Conservation (phyloP, 345 rosid genomes). For the Boechera retrofracta region DNA sequence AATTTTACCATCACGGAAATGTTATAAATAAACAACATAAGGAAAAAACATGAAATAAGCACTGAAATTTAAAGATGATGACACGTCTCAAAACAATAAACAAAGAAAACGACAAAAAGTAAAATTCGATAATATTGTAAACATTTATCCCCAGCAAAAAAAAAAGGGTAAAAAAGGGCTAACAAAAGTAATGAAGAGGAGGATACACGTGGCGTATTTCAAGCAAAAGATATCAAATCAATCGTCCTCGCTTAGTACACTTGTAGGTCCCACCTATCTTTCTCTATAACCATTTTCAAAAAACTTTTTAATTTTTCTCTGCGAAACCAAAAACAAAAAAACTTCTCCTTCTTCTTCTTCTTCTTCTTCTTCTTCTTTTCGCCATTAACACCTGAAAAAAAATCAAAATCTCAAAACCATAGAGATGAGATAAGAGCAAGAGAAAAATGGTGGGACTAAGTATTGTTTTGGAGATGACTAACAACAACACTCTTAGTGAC, state of each 20-base stretch:
- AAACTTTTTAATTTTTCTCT: slow-evolving; percentile 16
- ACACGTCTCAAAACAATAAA: background rate
- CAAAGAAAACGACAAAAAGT: slow-evolving; percentile 4
- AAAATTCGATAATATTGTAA: slow-evolving; percentile 12
- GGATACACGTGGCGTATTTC: slow-evolving; percentile 63
- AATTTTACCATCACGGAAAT: too few species aligned
- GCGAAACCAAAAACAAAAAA: background rate
- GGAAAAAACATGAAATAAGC: background rate
- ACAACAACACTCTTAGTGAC: slow-evolving; percentile 18
- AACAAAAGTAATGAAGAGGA: slow-evolving; percentile 26
- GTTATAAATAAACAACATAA: too few species aligned
- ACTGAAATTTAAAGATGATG: background rate
- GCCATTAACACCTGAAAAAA: slow-evolving; percentile 34
- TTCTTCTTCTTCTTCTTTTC: slow-evolving; percentile 8
- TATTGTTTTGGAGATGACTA: slow-evolving; percentile 64
- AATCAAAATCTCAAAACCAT: background rate
- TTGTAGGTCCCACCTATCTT: slow-evolving; percentile 45
- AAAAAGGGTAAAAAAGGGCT: slow-evolving; percentile 9
- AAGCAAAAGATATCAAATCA: slow-evolving; percentile 66
- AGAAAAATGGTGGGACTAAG: slow-evolving; percentile 83
- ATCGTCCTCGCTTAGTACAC: slow-evolving; percentile 56
- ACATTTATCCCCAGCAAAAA: background rate
- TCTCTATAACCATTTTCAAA: slow-evolving; percentile 4
- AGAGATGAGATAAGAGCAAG: slow-evolving; percentile 24
- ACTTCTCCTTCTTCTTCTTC: slow-evolving; percentile 20